These are phyloP conservation scores for Mycena sp. DNA, from an alignment of 1,284 basidiomycete species.

Conservation along the genomic window DNA sequence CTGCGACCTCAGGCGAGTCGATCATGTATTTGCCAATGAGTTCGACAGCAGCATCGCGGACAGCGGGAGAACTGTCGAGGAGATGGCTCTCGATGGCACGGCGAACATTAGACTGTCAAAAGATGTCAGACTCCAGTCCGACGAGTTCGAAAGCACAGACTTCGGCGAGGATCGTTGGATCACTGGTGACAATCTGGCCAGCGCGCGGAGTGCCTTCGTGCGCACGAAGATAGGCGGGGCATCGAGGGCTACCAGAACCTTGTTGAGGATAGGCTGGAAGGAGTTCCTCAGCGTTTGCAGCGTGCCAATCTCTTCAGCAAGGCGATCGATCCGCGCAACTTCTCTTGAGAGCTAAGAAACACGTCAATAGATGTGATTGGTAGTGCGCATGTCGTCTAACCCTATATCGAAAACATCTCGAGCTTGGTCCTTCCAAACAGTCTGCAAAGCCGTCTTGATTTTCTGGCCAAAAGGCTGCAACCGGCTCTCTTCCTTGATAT, in stretches of 20 bases:
- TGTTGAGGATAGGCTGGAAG: constrained; percentile 83
- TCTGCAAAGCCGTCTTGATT: constrained; percentile 67
- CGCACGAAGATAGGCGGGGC: constrained; percentile 87
- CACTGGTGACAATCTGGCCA: constrained; percentile 86
- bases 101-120: constrained; percentile 72
- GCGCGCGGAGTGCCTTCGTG: constrained; percentile 88
- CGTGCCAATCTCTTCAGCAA: constrained; percentile 80
- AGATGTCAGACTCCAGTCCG: neutral
- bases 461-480: constrained; percentile 59
- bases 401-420: constrained; percentile 81
- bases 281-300: constrained; percentile 79
- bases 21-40: constrained; percentile 96
- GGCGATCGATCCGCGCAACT: constrained; percentile 66
- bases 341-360: constrained; percentile 80
- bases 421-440: constrained; percentile 73
- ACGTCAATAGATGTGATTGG: too few relatives aligned
- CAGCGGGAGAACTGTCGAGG: constrained; percentile 89
- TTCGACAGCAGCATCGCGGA: constrained; percentile 95
- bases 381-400: too few relatives aligned
- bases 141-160: constrained; percentile 52
- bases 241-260: constrained; percentile 81
- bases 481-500: constrained; percentile 41
- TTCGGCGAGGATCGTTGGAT: constrained; percentile 82
- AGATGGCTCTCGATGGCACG: constrained; percentile 89
- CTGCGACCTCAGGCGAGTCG: constrained; percentile 84